Evolutionary conservation across 208 protist genomes (phyloP).

Genomic region (Vickermania spadyakhi): DNA sequence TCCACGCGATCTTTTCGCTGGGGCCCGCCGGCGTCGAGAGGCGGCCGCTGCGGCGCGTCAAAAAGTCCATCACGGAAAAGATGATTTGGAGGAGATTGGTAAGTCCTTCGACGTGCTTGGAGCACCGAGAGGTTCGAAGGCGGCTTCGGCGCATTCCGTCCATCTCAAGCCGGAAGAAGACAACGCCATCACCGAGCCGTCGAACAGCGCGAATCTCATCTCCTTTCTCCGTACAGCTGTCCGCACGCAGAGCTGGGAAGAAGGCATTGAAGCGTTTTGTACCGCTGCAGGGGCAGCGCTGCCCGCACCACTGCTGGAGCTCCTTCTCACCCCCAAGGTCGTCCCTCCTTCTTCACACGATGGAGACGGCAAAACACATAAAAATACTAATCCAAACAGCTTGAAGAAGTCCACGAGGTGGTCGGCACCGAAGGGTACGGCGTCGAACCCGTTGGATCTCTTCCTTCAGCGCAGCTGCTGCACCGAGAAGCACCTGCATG

Average conservation of each 20-base stretch:
- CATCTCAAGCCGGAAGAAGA: no score
- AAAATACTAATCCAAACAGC: neutral
- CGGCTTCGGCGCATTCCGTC: no score
- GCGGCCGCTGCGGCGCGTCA: no score
- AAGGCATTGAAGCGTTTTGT: constrained; percentile 47
- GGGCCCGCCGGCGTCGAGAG: no score
- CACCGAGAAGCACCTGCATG: constrained; percentile 27
- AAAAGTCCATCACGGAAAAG: no score
- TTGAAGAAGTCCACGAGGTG: neutral
- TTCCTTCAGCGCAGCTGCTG: constrained; percentile 16
- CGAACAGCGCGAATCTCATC: constrained; percentile 69
- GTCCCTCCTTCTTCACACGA: neutral
- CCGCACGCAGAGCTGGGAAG: constrained; percentile 60
- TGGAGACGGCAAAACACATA: neutral
- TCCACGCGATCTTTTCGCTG: constrained; percentile 21
- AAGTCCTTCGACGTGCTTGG: no score
- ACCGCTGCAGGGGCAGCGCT: constrained; percentile 23
- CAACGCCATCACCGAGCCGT: no score
- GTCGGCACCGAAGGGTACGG: neutral
- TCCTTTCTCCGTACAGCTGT: constrained; percentile 39
- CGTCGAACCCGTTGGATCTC: neutral
- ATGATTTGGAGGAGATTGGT: no score
- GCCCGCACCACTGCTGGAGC: neutral
- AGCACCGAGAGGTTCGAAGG: no score
- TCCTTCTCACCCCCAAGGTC: constrained; percentile 1